phyloP scores from a whole-genome alignment of 192 early-diverging fungal species.

The Mortierella alpina region DNA sequence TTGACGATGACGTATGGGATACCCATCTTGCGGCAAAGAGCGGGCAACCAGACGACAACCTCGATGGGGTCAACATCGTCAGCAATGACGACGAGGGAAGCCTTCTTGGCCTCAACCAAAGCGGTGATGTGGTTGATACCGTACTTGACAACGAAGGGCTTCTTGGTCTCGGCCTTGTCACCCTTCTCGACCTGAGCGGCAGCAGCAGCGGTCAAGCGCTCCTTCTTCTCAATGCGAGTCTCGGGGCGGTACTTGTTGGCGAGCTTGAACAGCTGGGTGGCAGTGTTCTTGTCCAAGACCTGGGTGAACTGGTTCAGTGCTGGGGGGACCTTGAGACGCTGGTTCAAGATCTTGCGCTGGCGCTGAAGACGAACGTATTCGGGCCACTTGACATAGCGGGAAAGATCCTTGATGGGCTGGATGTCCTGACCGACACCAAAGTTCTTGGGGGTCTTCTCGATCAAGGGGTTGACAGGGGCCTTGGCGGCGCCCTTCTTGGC shows the following conservation, averaged over 20 bases:
- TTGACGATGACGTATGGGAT: slow-evolving; percentile 99
- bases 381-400: slow-evolving; percentile 99
- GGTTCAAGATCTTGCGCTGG: slow-evolving; percentile 96
- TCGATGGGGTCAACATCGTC: slow-evolving; percentile 99
- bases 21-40: slow-evolving; percentile 99
- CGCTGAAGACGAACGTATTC: slow-evolving; percentile 99
- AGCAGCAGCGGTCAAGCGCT: slow-evolving; percentile 89
- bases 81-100: slow-evolving; percentile 98
- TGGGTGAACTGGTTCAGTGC: slow-evolving; percentile 99
- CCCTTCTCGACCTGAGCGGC: slow-evolving; percentile 90
- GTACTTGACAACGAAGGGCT: slow-evolving; percentile 97
- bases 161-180: slow-evolving; percentile 85
- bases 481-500: slow-evolving; percentile 79
- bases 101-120: slow-evolving; percentile 99
- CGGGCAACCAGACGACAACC: slow-evolving; percentile 98
- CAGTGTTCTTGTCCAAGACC: slow-evolving; percentile 98
- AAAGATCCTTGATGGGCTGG: slow-evolving; percentile 94
- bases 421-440: slow-evolving; percentile 98
- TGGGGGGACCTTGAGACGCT: slow-evolving; percentile 99
- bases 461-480: slow-evolving; percentile 83
- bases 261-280: slow-evolving; percentile 98
- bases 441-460: slow-evolving; percentile 94
- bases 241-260: slow-evolving; percentile 99
- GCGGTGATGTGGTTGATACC: slow-evolving; percentile 99
- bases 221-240: slow-evolving; percentile 95